Percentiles rank a stretch among this genome's conserved stretches.
These are phyloP conservation scores for Nicotiana knightiana DNA, from an alignment of 257 asterid genomes.

Conservation along the genomic window DNA sequence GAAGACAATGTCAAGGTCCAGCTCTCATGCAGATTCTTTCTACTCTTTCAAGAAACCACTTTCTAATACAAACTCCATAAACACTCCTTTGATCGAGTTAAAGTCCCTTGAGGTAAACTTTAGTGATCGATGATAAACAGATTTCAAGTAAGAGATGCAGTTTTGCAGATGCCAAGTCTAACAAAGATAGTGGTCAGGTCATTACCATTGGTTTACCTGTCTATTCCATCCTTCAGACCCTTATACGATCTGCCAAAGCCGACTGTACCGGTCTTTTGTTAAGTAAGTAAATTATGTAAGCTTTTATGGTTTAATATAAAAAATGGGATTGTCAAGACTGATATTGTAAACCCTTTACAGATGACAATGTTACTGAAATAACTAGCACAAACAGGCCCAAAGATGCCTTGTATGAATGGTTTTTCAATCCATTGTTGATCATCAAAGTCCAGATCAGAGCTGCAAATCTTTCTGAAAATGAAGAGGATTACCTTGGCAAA, in stretches of 20 bases:
- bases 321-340: too few relatives aligned
- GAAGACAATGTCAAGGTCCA: constrained; percentile 31
- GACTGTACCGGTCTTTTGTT: too few relatives aligned
- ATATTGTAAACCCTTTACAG: neutral
- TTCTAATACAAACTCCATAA: constrained; percentile 45
- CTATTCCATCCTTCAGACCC: constrained; percentile 62
- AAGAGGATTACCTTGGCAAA: constrained; percentile 60
- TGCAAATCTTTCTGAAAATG: constrained; percentile 61
- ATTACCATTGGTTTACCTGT: constrained; percentile 77
- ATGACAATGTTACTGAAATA: constrained; percentile 44
- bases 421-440: constrained; percentile 72
- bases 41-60: constrained; percentile 45
- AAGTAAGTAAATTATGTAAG: too few relatives aligned
- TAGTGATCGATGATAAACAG: neutral
- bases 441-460: constrained; percentile 88
- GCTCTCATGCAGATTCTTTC: constrained; percentile 39
- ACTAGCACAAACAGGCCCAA: constrained; percentile 71
- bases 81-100: constrained; percentile 58
- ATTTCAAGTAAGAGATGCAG: neutral
- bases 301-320: too few relatives aligned
- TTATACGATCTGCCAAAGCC: constrained; percentile 45
- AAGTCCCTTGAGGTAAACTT: constrained; percentile 67
- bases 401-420: constrained; percentile 78
- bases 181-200: constrained; percentile 39
- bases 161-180: constrained; percentile 56